Evolutionary conservation across 768 basidiomycete species (phyloP).

Genomic region (Panaeolus papilionaceus): DNA sequence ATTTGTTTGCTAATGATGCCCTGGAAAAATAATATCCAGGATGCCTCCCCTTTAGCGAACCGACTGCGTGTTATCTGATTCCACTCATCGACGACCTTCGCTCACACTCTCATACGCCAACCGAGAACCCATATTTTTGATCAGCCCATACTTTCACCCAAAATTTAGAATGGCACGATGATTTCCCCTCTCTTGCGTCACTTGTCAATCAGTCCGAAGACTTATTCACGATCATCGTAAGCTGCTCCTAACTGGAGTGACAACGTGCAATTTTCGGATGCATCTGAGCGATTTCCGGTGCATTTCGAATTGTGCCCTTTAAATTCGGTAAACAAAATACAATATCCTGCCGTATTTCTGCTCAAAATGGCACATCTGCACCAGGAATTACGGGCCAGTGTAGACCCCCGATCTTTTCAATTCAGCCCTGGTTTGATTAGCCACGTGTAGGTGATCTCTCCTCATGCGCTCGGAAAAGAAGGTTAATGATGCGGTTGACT

Average conservation of each 20-base stretch:
- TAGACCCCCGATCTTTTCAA: not conserved
- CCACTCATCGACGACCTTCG: not conserved
- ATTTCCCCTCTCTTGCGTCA: constrained; percentile 9
- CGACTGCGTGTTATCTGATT: constrained; percentile 1
- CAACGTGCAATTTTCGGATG: not conserved
- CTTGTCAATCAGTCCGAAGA: not conserved
- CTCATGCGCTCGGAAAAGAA: constrained; percentile 4
- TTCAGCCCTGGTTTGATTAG: not conserved
- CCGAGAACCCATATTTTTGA: not conserved
- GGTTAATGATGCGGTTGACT: constrained; percentile 3
- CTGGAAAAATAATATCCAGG: not conserved
- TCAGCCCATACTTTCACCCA: constrained; percentile 2
- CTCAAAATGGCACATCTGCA: constrained; percentile 11
- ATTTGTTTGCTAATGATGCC: not conserved
- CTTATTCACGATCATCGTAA: not conserved
- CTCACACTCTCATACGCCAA: not conserved
- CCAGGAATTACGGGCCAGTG: not conserved
- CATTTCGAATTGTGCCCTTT: not conserved
- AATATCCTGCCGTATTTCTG: not conserved
- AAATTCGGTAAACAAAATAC: constrained; percentile 4
- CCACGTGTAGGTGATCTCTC: not conserved
- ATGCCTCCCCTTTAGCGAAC: not conserved
- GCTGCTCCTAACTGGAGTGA: not conserved
- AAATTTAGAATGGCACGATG: not conserved
- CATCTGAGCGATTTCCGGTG: not conserved